These are phyloP conservation scores for Candida andamanensis DNA, from an alignment of 805 yeast species.

Conservation along the genomic window DNA sequence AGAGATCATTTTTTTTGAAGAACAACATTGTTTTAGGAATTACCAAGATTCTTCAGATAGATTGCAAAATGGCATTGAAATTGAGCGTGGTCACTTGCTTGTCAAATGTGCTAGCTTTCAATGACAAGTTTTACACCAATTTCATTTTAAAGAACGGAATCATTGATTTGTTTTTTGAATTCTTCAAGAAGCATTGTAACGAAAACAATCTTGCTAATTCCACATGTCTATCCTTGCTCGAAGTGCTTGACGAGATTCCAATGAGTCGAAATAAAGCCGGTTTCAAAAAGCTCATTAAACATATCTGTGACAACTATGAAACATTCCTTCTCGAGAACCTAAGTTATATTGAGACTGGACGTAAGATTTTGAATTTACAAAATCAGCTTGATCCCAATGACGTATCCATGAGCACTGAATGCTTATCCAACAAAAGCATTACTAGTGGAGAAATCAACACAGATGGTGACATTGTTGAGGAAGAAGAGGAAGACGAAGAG, in stretches of 20 bases:
- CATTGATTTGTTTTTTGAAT: conserved; percentile 43
- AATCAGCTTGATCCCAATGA: conserved; percentile 7
- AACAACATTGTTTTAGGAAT: conserved; percentile 56
- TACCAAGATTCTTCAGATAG: conserved; percentile 39
- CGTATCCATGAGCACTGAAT: conserved; percentile 1
- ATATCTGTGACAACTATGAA: conserved; percentile 28
- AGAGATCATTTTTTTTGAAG: conserved; percentile 60
- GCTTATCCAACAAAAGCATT: conserved; percentile 3
- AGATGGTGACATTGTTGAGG: conserved; percentile 9
- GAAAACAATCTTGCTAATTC: conserved; percentile 68
- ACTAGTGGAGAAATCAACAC: conserved; percentile 10
- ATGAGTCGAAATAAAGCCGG: conserved; percentile 14
- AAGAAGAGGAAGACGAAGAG: conserved; percentile 5
- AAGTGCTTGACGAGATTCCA: conserved; percentile 28
- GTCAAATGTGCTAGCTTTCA: conserved; percentile 53
- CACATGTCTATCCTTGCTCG: conserved; percentile 65
- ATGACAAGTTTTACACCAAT: conserved; percentile 57
- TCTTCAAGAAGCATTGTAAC: conserved; percentile 44
- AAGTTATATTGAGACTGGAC: conserved; percentile 26
- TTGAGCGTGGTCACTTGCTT: conserved; percentile 67
- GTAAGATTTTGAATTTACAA: conserved; percentile 14
- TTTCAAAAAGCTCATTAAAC: conserved; percentile 20
- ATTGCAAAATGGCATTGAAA: conserved; percentile 48
- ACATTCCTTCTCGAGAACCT: conserved; percentile 20
- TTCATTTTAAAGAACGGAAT: conserved; percentile 53